Evolutionary conservation across 2,329 filamentous ascomycete species (phyloP).

Genomic region (Colletotrichum sp.): DNA sequence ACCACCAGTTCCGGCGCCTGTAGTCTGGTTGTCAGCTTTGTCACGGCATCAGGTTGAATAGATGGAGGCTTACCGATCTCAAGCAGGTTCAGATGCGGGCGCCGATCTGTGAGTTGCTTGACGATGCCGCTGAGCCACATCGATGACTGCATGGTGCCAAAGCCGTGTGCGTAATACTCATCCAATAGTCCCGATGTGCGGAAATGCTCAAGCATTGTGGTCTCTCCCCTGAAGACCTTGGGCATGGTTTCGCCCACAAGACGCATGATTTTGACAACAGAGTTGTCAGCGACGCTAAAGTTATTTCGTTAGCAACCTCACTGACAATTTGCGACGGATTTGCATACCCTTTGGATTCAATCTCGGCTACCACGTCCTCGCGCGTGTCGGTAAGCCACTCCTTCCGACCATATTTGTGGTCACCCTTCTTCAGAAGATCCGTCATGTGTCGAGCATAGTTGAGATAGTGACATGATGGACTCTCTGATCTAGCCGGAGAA

Average conservation of each 20-base stretch:
- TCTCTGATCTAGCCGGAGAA: background rate
- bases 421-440: constrained; percentile 27
- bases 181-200: constrained; percentile 37
- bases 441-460: constrained; percentile 16
- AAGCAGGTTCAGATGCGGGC: background rate
- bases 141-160: constrained; percentile 25
- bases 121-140: constrained; percentile 44
- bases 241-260: constrained; percentile 25
- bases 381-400: background rate
- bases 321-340: background rate
- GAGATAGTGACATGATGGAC: background rate
- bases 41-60: background rate
- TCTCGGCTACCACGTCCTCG: background rate
- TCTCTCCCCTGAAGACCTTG: constrained; percentile 35
- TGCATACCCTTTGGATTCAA: background rate
- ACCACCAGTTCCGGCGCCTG: constrained; percentile 48
- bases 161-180: constrained; percentile 33
- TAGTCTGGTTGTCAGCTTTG: background rate
- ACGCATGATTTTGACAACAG: background rate
- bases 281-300: background rate
- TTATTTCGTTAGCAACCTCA: background rate
- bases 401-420: constrained; percentile 24
- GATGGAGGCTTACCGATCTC: background rate
- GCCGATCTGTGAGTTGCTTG: background rate
- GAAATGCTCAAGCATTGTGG: constrained; percentile 41